These are phyloP conservation scores for Mrakia hoshinonis DNA, from an alignment of 768 basidiomycete species.

Conservation along the genomic window DNA sequence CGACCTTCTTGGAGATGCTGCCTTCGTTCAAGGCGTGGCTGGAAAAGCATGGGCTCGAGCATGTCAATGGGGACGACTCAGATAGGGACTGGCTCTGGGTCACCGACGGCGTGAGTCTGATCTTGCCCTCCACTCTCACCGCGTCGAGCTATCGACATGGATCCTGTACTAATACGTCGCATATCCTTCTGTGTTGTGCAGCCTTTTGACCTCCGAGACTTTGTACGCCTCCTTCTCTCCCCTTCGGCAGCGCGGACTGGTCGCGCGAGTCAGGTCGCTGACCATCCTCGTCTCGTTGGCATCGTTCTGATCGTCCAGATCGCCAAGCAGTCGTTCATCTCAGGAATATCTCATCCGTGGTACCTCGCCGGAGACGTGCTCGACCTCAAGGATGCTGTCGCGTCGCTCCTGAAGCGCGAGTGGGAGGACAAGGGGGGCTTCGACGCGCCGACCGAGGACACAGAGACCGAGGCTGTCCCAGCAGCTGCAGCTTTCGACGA, in stretches of 20 bases:
- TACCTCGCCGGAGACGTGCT: conserved; percentile 35
- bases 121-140: neutral
- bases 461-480: neutral
- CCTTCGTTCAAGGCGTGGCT: conserved; percentile 59
- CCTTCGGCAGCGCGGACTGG: neutral
- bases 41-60: conserved; percentile 53
- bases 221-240: conserved; percentile 46
- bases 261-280: no score
- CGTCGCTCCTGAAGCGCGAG: neutral
- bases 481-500: neutral
- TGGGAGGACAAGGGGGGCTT: conserved; percentile 6
- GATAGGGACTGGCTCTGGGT: conserved; percentile 25
- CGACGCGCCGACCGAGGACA: neutral
- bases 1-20: conserved; percentile 63
- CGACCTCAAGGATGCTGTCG: conserved; percentile 24
- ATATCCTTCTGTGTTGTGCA: conserved; percentile 3
- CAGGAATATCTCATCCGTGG: conserved; percentile 49
- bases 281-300: neutral
- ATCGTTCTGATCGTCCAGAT: neutral
- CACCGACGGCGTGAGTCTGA: conserved; percentile 33
- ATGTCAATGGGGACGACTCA: conserved; percentile 28
- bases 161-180: conserved; percentile 30
- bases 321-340: conserved; percentile 82
- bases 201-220: conserved; percentile 68
- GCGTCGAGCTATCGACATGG: no score